Conservation (phyloP, 352 stramenopile genomes). For the Phytopythium litorale region DNA sequence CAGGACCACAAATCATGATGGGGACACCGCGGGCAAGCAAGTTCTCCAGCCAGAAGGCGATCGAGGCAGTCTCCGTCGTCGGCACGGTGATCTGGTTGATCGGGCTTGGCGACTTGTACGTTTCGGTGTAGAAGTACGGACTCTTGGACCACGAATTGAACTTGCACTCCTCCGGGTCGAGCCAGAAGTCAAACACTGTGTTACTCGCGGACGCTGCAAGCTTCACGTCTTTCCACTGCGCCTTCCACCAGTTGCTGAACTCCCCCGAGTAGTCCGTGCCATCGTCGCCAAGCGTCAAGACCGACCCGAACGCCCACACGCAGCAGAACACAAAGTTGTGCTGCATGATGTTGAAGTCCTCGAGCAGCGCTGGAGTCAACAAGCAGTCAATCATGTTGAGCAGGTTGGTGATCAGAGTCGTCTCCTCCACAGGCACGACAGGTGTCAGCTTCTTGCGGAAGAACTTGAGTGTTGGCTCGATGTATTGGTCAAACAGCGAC, state of each 20-base stretch:
- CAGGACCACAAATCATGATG: slow-evolving; percentile 93
- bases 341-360: slow-evolving; percentile 78
- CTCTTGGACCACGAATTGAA: slow-evolving; percentile 96
- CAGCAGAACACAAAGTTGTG: slow-evolving; percentile 96
- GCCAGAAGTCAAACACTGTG: slow-evolving; percentile 97
- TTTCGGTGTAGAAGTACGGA: slow-evolving; percentile 93
- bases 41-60: slow-evolving; percentile 95
- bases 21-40: slow-evolving; percentile 88
- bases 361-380: slow-evolving; percentile 75
- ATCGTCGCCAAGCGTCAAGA: slow-evolving; percentile 91
- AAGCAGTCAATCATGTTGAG: slow-evolving; percentile 94
- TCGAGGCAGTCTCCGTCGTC: slow-evolving; percentile 93
- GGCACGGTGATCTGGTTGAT: slow-evolving; percentile 92
- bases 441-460: slow-evolving; percentile 92
- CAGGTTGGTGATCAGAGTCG: slow-evolving; percentile 90
- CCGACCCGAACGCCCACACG: slow-evolving; percentile 94
- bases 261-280: slow-evolving; percentile 92
- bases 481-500: slow-evolving; percentile 90
- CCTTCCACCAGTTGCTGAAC: slow-evolving; percentile 96
- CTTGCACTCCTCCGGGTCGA: slow-evolving; percentile 88
- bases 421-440: slow-evolving; percentile 93
- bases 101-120: slow-evolving; percentile 78
- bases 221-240: slow-evolving; percentile 95
- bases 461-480: slow-evolving; percentile 90
- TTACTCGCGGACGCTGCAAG: slow-evolving; percentile 90